phyloP scores from a whole-genome alignment of 306 rosid genomes.

The Coriaria nepalensis region DNA sequence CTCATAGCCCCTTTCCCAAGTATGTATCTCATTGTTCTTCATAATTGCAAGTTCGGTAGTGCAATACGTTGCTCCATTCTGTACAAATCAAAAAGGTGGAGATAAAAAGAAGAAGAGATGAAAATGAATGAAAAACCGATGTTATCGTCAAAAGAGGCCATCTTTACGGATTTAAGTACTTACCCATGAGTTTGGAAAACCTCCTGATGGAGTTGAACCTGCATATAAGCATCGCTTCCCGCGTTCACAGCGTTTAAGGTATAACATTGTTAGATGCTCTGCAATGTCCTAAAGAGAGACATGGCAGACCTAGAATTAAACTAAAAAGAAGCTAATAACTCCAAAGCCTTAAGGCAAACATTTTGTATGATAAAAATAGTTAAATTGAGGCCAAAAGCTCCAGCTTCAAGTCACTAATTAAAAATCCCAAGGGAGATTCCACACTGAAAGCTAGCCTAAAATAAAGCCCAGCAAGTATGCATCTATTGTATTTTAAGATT shows the following conservation, averaged over 20 bases:
- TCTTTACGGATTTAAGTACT: constrained; percentile 5
- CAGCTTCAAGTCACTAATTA: constrained; percentile 3
- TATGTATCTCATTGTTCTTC: constrained; percentile 86
- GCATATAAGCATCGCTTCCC: constrained; percentile 95
- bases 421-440: no score
- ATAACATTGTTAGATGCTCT: constrained; percentile 76
- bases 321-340: background rate
- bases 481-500: no score
- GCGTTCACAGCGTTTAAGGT: constrained; percentile 82
- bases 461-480: no score
- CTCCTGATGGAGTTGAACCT: constrained; percentile 93
- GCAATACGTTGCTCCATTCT: constrained; percentile 86
- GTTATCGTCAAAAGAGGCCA: background rate
- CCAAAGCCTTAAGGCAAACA: background rate
- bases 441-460: no score
- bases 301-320: background rate
- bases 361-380: constrained; percentile 1
- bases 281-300: constrained; percentile 61
- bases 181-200: constrained; percentile 97
- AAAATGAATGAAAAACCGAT: constrained; percentile 1
- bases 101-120: background rate
- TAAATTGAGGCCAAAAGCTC: background rate
- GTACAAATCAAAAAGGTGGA: constrained; percentile 10
- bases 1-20: constrained; percentile 88
- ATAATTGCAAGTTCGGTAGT: constrained; percentile 68